Evolutionary conservation across 805 yeast genomes (phyloP).

Genomic region (Sugiyamaella chiloensis): DNA sequence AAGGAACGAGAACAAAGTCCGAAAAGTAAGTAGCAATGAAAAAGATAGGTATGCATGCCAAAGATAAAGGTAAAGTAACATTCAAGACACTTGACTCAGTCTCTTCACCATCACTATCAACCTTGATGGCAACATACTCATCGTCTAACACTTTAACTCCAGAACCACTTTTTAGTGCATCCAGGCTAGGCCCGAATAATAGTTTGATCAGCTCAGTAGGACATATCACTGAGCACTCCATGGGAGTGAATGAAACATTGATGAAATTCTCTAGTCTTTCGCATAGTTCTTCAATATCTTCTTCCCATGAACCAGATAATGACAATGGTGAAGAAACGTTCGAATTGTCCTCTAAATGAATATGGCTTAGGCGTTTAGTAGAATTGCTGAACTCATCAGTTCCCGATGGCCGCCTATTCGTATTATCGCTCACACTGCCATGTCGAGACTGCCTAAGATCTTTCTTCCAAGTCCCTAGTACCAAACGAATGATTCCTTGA

Average conservation of each 20-base stretch:
- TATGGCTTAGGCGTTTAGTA: constrained; percentile 17
- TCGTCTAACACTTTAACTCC: constrained; percentile 42
- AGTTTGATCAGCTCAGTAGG: constrained; percentile 38
- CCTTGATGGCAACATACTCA: constrained; percentile 51
- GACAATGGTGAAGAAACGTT: constrained; percentile 4
- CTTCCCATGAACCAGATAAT: constrained; percentile 7
- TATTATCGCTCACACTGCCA: constrained; percentile 9
- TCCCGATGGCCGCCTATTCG: background rate
- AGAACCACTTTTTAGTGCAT: constrained; percentile 31
- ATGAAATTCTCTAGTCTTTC: constrained; percentile 44
- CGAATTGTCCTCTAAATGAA: constrained; percentile 18
- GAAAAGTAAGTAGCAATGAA: constrained; percentile 62
- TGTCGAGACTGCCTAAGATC: constrained; percentile 28
- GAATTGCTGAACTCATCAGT: constrained; percentile 17
- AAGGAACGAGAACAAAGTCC: constrained; percentile 61
- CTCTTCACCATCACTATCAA: constrained; percentile 59
- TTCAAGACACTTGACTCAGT: constrained; percentile 50
- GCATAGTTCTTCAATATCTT: constrained; percentile 20
- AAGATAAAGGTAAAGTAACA: constrained; percentile 56
- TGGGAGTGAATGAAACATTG: constrained; percentile 59
- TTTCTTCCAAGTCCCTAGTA: constrained; percentile 26
- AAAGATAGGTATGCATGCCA: constrained; percentile 54
- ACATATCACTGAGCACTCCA: constrained; percentile 61
- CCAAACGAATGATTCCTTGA: constrained; percentile 47
- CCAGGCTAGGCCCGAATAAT: constrained; percentile 42